Conservation (phyloP, 768 basidiomycete genomes). For the Boletellus sp. region DNA sequence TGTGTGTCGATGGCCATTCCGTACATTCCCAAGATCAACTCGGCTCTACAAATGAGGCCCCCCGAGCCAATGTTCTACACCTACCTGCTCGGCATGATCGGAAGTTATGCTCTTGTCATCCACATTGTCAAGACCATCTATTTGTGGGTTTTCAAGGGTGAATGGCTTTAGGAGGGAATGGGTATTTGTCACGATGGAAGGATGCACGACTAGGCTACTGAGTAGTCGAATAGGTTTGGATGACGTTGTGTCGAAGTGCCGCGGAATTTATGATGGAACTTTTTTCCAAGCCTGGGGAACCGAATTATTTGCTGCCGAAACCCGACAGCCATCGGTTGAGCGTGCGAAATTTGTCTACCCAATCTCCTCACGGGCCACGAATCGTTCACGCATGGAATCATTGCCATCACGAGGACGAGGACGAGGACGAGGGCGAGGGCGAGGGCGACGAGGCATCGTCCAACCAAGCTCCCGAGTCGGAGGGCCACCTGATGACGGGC, state of each 20-base stretch:
- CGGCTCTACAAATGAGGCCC: constrained; percentile 26
- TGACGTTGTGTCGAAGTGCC: not conserved
- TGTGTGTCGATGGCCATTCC: constrained; percentile 32
- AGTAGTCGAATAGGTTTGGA: not conserved
- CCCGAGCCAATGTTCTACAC: constrained; percentile 28
- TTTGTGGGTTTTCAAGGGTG: constrained; percentile 26
- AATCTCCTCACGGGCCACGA: too few relatives aligned
- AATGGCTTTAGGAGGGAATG: constrained; percentile 23
- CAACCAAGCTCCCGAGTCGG: not conserved
- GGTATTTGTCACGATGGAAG: not conserved
- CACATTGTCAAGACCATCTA: constrained; percentile 29
- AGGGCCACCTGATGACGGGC: not conserved
- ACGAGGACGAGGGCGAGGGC: constrained; percentile 14
- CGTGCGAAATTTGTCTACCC: too few relatives aligned
- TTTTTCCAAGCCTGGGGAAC: not conserved
- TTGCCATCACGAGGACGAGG: constrained; percentile 11
- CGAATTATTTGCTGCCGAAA: not conserved
- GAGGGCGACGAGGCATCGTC: constrained; percentile 5
- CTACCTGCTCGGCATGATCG: constrained; percentile 22
- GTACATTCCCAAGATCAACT: constrained; percentile 30
- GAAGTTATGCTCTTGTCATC: constrained; percentile 22
- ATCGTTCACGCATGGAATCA: constrained; percentile 10
- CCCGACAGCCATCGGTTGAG: not conserved
- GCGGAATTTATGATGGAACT: not conserved
- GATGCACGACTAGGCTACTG: not conserved